Percentiles rank a stretch among this genome's conserved stretches.
Conservation (phyloP, 805 yeast species). For the Candida railenensis region DNA sequence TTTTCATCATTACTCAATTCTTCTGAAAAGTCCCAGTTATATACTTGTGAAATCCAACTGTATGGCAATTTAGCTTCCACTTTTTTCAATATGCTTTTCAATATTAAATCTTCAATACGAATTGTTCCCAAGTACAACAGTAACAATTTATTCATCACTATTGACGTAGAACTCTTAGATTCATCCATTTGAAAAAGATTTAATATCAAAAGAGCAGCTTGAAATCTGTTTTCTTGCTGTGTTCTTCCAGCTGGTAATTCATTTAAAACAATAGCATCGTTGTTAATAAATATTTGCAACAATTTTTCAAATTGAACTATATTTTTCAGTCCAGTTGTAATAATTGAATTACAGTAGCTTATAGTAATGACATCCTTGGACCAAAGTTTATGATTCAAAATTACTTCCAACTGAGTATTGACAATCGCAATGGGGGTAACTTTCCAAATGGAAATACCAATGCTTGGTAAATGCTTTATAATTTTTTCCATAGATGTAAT, state of each 20-base stretch:
- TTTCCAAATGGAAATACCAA: constrained; percentile 15
- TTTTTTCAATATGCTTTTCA: constrained; percentile 52
- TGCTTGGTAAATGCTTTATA: constrained; percentile 9
- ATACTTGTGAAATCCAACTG: constrained; percentile 67
- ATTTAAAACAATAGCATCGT: constrained; percentile 38
- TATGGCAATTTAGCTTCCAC: constrained; percentile 53
- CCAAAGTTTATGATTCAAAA: constrained; percentile 50
- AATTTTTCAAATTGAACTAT: constrained; percentile 47
- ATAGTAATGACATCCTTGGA: constrained; percentile 38
- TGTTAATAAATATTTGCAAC: constrained; percentile 63
- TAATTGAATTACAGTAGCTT: constrained; percentile 41
- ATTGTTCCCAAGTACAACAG: constrained; percentile 63
- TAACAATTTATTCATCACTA: constrained; percentile 47
- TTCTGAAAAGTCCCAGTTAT: constrained; percentile 63
- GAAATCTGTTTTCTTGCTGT: constrained; percentile 26
- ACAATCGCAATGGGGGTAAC: constrained; percentile 41
- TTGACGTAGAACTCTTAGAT: constrained; percentile 42
- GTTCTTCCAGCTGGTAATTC: constrained; percentile 19
- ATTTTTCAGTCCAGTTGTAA: constrained; percentile 33
- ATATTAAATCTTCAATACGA: constrained; percentile 57
- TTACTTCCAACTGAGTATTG: constrained; percentile 65
- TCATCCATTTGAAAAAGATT: constrained; percentile 50
- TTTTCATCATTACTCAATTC: constrained; percentile 40
- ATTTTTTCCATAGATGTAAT: constrained; percentile 18
- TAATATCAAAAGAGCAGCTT: constrained; percentile 47